Base-by-base conservation (phyloP, 1,139 yeast species). In the Debaryomycetaceae sp. region DNA sequence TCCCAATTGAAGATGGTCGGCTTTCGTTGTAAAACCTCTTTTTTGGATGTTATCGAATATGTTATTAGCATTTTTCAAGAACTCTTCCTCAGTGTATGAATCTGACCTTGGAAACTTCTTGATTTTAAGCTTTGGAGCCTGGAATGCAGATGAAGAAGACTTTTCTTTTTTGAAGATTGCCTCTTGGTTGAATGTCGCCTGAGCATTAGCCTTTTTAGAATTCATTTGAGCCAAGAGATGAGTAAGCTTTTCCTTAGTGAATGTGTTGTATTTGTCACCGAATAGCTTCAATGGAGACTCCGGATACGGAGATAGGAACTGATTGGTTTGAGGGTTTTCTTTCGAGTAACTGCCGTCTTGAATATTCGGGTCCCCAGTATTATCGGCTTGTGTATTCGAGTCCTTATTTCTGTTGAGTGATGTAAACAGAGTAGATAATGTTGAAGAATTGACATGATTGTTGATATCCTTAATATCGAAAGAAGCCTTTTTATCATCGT, bases 251-350 rank as follows among this genome's bases (percentile, higher is more conserved):
- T 66, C 70, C 44, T 68, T 70, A 1, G 78, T 74, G 45, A 60
- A 74, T 0, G 79, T 74, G 49, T 74, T 70, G 48, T 72, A 72
- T 34, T 67, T 61, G 37, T 63, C 66, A 6, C 66, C 64, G 49
- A 66, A 73, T 27, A 73, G 53, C 48, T 73, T 73, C 43, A 73
- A 62, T 0, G 78, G 78, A 1, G 77, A 71, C 37, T 60, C 59
- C 4, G 63, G 69, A 24, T 60, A 58, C 49, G 51, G 54, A 50
- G 36, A 56, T 53, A 49, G 42, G 31, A 49, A 42, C 5, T 27
- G 31, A 27, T 27, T 27, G 2, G 8, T 27, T 27, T 27, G 31
- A 11, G 8, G 11, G n/a, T 50, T 36, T 34, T 52, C 51, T 30
- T 42, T 37, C 5, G 45, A 14, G 36, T 39, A 13, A 23, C 36